Evolutionary conservation across 2,329 filamentous ascomycete species (phyloP).

Genomic region (Thielaviopsis populi): DNA sequence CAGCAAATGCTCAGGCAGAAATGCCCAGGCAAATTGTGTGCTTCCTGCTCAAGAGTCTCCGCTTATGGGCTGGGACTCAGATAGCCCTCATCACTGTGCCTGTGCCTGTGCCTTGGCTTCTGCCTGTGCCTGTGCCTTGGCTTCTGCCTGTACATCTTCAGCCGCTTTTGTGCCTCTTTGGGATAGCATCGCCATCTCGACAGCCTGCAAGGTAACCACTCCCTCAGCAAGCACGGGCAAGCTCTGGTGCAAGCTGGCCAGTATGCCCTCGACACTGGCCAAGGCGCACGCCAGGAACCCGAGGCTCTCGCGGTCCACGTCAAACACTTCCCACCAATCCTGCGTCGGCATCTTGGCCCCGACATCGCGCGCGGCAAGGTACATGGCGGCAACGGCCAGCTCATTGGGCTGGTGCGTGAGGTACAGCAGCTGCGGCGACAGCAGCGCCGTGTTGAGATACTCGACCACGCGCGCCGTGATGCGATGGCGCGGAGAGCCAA

Average conservation of each 20-base stretch:
- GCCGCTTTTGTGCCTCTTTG: slow-evolving; percentile 18
- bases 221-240: slow-evolving; percentile 34
- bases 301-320: slow-evolving; percentile 84
- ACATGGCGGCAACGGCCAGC: slow-evolving; percentile 77
- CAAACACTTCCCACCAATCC: slow-evolving; percentile 97
- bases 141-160: slow-evolving; percentile 10
- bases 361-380: slow-evolving; percentile 67
- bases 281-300: slow-evolving; percentile 83
- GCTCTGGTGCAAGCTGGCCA: slow-evolving; percentile 41
- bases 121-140: background rate
- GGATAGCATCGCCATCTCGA: slow-evolving; percentile 29
- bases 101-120: too few species aligned
- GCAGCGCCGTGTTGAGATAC: slow-evolving; percentile 71
- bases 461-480: slow-evolving; percentile 43
- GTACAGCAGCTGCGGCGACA: slow-evolving; percentile 80
- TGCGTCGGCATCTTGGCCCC: slow-evolving; percentile 64
- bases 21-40: background rate
- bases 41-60: background rate
- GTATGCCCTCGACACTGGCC: slow-evolving; percentile 61
- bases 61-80: too few species aligned
- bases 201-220: slow-evolving; percentile 41
- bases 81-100: too few species aligned
- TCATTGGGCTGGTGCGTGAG: slow-evolving; percentile 80
- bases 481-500: slow-evolving; percentile 21
- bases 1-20: background rate